Conservation (phyloP, 1,284 basidiomycete genomes). For the Cystobasidiaceae sp. region DNA sequence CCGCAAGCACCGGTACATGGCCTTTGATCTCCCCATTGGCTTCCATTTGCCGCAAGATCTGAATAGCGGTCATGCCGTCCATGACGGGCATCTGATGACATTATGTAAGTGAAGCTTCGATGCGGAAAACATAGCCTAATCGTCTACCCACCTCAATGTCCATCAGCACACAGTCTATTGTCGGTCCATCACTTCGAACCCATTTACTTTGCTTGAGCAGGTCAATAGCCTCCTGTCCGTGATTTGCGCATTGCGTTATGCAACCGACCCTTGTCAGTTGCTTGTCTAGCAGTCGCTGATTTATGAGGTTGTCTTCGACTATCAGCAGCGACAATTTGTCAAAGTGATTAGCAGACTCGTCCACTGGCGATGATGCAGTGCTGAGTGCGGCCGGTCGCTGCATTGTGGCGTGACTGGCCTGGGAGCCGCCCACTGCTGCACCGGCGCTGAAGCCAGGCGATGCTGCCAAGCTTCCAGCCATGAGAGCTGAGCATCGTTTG, state of each 20-base stretch:
- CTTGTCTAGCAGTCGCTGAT: slow-evolving; percentile 36
- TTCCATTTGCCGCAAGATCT: slow-evolving; percentile 14
- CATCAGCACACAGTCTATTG: slow-evolving; percentile 20
- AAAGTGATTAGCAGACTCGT: background rate
- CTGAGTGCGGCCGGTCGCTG: slow-evolving; percentile 28
- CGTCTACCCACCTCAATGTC: slow-evolving; percentile 21
- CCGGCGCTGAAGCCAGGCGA: background rate
- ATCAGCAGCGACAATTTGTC: slow-evolving; percentile 32
- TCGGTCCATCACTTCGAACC: slow-evolving; percentile 10
- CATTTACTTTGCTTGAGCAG: slow-evolving; percentile 29
- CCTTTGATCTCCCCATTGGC: slow-evolving; percentile 6
- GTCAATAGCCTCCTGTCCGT: slow-evolving; percentile 39
- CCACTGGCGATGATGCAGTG: slow-evolving; percentile 10
- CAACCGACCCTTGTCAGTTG: slow-evolving; percentile 38
- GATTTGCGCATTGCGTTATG: slow-evolving; percentile 34
- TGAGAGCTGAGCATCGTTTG: background rate
- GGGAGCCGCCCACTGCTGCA: background rate
- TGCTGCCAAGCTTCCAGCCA: background rate
- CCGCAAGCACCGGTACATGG: slow-evolving; percentile 25
- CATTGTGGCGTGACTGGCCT: background rate
- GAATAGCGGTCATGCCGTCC: slow-evolving; percentile 27
- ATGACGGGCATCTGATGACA: slow-evolving; percentile 25
- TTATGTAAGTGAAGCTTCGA: background rate
- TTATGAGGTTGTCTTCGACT: slow-evolving; percentile 40
- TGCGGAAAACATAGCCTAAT: background rate